These are phyloP conservation scores for Gastrolobium villosum DNA, from an alignment of 306 rosid genomes.

Conservation along the genomic window DNA sequence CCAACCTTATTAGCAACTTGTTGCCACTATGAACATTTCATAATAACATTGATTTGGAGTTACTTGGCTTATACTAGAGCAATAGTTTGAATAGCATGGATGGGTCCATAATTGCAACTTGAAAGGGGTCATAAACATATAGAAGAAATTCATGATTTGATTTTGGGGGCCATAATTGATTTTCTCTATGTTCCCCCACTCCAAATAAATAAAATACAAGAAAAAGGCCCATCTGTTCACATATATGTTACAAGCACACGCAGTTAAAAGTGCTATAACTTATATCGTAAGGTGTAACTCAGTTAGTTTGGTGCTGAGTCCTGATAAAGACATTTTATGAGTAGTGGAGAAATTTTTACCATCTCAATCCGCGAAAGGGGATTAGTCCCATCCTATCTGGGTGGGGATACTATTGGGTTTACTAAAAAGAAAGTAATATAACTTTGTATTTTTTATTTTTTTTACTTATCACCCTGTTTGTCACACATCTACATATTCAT, in stretches of 20 bases:
- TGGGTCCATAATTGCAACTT: constrained; percentile 33
- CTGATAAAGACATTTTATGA: too few species aligned
- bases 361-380: too few species aligned
- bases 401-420: too few species aligned
- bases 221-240: background rate
- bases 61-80: constrained; percentile 39
- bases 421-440: too few species aligned
- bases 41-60: constrained; percentile 33
- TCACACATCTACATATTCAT: constrained; percentile 36
- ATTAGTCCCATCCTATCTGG: too few species aligned
- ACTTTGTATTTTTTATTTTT: background rate
- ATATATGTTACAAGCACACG: background rate
- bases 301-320: too few species aligned
- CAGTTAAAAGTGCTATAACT: constrained; percentile 38
- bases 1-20: constrained; percentile 41
- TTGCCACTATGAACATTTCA: constrained; percentile 42
- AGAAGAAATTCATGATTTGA: constrained; percentile 34
- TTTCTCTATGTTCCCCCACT: background rate
- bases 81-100: constrained; percentile 34
- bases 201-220: background rate
- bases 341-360: too few species aligned
- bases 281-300: too few species aligned
- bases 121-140: constrained; percentile 37
- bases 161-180: constrained; percentile 14
- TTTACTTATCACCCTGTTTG: constrained; percentile 24